Percentiles rank a stretch among this genome's conserved stretches.
Evolutionary conservation across 257 asterid genomes (phyloP).

Genomic region (Rubia yunnanensis): DNA sequence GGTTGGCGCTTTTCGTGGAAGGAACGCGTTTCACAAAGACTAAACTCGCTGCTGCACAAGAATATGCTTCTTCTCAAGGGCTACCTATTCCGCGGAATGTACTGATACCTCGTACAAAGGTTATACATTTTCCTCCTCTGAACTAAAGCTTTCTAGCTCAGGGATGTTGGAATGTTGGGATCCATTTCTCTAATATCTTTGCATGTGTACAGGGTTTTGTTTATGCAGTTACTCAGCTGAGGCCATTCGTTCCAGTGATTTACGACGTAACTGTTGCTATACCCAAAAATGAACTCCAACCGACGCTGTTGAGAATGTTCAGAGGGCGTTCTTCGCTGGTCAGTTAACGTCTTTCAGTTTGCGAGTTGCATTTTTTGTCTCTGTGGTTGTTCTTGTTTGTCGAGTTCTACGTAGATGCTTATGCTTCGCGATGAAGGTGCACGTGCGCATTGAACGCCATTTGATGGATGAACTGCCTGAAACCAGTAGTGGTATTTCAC

Average conservation of each 20-base stretch:
- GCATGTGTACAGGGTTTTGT: constrained; percentile 64
- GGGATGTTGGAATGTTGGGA: not conserved
- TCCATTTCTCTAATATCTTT: constrained; percentile 6
- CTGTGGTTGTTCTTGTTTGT: not conserved
- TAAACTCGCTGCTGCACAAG: constrained; percentile 89
- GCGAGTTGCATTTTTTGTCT: no score
- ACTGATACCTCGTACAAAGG: constrained; percentile 96
- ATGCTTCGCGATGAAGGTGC: constrained; percentile 40
- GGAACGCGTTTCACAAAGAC: constrained; percentile 95
- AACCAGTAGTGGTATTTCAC: constrained; percentile 57
- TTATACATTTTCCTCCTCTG: constrained; percentile 9
- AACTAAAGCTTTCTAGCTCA: not conserved
- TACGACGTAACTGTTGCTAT: constrained; percentile 64
- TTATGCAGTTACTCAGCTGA: constrained; percentile 55
- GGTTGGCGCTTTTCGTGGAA: constrained; percentile 95
- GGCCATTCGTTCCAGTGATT: constrained; percentile 56
- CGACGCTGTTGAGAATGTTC: constrained; percentile 62
- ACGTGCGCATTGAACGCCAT: constrained; percentile 62
- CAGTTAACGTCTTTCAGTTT: constrained; percentile 14
- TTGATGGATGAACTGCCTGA: constrained; percentile 66
- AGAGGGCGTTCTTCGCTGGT: constrained; percentile 72
- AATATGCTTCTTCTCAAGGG: constrained; percentile 72
- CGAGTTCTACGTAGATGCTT: constrained; percentile 1
- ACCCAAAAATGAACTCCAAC: constrained; percentile 64
- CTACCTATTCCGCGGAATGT: constrained; percentile 83